phyloP scores from a whole-genome alignment of 176 grass and related monocot species.

The Oryza punctata region DNA sequence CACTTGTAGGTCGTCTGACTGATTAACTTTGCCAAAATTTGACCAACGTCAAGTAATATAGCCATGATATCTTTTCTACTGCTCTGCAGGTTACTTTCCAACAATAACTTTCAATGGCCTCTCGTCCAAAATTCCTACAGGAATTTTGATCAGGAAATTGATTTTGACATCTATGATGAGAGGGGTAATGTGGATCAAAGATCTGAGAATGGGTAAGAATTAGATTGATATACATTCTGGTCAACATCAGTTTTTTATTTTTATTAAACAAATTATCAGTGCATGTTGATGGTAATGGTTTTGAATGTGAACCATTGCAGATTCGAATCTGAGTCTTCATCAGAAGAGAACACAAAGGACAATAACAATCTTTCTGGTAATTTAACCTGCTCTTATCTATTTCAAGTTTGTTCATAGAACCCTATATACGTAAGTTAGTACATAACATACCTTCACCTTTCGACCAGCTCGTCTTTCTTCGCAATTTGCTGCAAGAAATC shows the following conservation, averaged over 20 bases:
- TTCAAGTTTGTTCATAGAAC: not conserved
- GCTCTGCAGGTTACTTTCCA: slow-evolving; percentile 80
- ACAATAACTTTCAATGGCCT: slow-evolving; percentile 65
- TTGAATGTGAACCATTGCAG: slow-evolving; percentile 50
- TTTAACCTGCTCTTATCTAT: slow-evolving; percentile 33
- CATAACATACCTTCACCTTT: slow-evolving; percentile 30
- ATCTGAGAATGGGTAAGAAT: slow-evolving; percentile 59
- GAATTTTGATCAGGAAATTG: slow-evolving; percentile 57
- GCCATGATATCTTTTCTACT: not conserved
- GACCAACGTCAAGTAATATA: slow-evolving; percentile 11
- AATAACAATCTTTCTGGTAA: slow-evolving; percentile 70
- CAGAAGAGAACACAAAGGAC: slow-evolving; percentile 44
- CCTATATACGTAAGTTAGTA: slow-evolving; percentile 23
- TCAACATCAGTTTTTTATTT: not conserved
- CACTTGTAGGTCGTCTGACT: slow-evolving; percentile 69
- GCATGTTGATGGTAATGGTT: slow-evolving; percentile 32
- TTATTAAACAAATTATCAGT: slow-evolving; percentile 20
- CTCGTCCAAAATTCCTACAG: slow-evolving; percentile 49
- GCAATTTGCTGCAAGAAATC: slow-evolving; percentile 38
- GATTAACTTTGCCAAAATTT: slow-evolving; percentile 21
- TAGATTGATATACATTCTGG: slow-evolving; percentile 16
- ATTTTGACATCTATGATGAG: slow-evolving; percentile 49
- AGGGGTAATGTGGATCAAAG: slow-evolving; percentile 54
- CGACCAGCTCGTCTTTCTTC: slow-evolving; percentile 43
- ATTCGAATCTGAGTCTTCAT: slow-evolving; percentile 45